Evolutionary conservation across 495 filamentous ascomycete species (phyloP).

Genomic region (Xylaria telfairii): DNA sequence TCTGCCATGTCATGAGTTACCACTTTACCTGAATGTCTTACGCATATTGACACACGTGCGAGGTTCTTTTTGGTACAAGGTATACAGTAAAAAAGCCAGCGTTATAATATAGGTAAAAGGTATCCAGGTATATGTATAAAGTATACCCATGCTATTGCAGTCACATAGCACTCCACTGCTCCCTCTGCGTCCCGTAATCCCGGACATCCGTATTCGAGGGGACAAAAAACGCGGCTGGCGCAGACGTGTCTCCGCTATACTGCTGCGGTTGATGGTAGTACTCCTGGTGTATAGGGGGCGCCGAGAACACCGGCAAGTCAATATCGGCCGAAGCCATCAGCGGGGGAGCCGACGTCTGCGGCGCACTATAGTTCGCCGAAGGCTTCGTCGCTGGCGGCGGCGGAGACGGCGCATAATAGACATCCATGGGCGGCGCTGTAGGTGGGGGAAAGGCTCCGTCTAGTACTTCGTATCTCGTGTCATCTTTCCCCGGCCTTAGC

Average conservation of each 20-base stretch:
- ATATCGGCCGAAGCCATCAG: neutral
- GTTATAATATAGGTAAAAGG: too few relatives aligned
- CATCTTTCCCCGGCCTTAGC: neutral
- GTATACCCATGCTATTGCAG: too few relatives aligned
- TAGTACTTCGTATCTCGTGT: slow-evolving; percentile 1
- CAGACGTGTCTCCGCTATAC: slow-evolving; percentile 3
- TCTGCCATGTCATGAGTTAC: too few relatives aligned
- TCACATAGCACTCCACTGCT: too few relatives aligned
- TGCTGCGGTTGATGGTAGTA: neutral
- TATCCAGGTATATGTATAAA: too few relatives aligned
- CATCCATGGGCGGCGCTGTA: neutral
- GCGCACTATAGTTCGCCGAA: neutral
- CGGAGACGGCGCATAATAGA: neutral
- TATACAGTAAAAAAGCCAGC: too few relatives aligned
- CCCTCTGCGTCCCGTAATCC: neutral
- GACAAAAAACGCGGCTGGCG: neutral
- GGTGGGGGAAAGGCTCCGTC: neutral
- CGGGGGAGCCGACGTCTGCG: neutral
- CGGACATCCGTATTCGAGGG: neutral
- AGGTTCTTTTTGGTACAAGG: too few relatives aligned
- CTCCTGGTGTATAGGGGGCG: neutral
- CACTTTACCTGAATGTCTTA: too few relatives aligned
- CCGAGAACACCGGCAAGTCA: neutral
- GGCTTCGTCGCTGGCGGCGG: neutral
- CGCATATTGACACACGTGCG: too few relatives aligned